Conservation (phyloP, 164 flowering plant species). For the Umbilicus rupestris region DNA sequence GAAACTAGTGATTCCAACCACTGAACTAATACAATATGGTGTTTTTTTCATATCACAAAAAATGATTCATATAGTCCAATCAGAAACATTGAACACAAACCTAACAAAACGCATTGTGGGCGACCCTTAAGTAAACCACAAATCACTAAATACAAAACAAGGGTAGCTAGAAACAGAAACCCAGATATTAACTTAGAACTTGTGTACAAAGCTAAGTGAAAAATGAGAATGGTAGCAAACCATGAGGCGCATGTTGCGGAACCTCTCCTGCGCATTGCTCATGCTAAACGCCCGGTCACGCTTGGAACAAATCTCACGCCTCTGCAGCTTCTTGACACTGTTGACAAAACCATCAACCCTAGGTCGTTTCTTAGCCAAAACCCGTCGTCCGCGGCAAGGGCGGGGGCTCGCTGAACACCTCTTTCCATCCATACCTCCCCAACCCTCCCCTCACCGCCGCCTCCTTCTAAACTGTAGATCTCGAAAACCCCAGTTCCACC, state of each 20-base stretch:
- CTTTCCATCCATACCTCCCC: constrained; percentile 47
- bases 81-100: no score
- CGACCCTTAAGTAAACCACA: no score
- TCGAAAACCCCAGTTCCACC: background rate
- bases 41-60: no score
- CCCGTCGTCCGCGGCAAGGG: constrained; percentile 61
- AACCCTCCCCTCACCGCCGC: constrained; percentile 8
- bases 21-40: no score
- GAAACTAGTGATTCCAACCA: background rate
- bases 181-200: background rate
- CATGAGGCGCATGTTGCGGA: constrained; percentile 74
- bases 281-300: constrained; percentile 73
- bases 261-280: constrained; percentile 83
- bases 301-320: constrained; percentile 80
- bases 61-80: no score
- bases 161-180: no score
- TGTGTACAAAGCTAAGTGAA: background rate
- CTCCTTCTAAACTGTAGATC: background rate
- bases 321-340: constrained; percentile 85
- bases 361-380: constrained; percentile 65
- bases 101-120: no score
- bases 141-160: no score
- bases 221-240: constrained; percentile 17
- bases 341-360: constrained; percentile 72
- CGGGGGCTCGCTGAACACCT: constrained; percentile 70